Conservation (phyloP, 2,329 filamentous ascomycete species). For the Calonectria hawksworthii region DNA sequence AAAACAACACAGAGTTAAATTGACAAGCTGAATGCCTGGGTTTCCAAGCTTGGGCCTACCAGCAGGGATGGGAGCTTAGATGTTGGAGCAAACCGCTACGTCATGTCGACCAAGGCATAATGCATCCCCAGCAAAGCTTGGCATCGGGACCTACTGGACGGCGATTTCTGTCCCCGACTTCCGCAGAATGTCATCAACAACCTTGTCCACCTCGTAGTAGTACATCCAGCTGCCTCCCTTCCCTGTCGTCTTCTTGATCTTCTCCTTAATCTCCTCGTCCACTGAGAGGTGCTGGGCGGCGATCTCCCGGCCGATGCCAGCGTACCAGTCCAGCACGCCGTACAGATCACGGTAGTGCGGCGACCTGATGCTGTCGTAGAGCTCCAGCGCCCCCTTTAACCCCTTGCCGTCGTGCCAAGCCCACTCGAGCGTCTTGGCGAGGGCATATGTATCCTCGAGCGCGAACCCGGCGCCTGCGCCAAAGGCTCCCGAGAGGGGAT, state of each 20-base stretch:
- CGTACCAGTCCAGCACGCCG: conserved; percentile 43
- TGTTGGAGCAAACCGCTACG: neutral
- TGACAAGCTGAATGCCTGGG: neutral
- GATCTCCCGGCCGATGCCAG: conserved; percentile 28
- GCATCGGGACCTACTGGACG: neutral
- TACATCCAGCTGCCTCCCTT: conserved; percentile 46
- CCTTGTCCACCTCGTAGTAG: conserved; percentile 42
- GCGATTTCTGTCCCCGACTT: neutral
- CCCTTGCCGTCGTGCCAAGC: conserved; percentile 32
- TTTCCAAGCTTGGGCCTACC: neutral
- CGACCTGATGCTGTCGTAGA: conserved; percentile 47
- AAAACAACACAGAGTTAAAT: neutral
- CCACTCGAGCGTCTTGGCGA: conserved; percentile 44
- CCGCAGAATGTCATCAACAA: conserved; percentile 26
- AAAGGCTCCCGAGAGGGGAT: conserved; percentile 64
- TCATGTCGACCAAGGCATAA: neutral
- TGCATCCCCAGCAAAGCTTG: neutral
- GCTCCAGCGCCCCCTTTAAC: conserved; percentile 38
- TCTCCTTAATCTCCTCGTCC: conserved; percentile 45
- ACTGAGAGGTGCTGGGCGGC: conserved; percentile 31
- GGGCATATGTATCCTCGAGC: conserved; percentile 49
- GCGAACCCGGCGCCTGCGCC: conserved; percentile 56
- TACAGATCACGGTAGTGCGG: conserved; percentile 48
- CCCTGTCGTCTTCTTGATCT: conserved; percentile 35
- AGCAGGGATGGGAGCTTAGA: neutral